A percentile compares a stretch with the other conserved stretches of the same genome.
phyloP scores from a whole-genome alignment of 1,284 basidiomycete species.

The Leccinum pachyderme region DNA sequence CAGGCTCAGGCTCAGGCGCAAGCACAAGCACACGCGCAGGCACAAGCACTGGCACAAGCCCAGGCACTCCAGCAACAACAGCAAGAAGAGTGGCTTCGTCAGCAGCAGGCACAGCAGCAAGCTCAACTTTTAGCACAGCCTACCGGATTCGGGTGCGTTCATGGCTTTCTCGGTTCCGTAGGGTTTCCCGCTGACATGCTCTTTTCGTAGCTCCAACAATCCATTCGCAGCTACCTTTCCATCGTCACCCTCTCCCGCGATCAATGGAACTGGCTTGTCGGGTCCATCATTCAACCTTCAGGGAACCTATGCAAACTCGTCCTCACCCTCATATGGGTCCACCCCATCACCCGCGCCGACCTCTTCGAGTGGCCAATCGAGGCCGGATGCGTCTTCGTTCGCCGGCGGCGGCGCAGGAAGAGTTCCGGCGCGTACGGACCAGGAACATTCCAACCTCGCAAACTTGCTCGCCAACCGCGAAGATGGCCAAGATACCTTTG shows the following conservation, averaged over 20 bases:
- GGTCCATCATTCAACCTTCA: slow-evolving; percentile 57
- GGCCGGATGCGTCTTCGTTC: slow-evolving; percentile 21
- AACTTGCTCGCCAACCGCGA: slow-evolving; percentile 80
- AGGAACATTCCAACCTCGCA: slow-evolving; percentile 78
- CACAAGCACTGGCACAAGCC: slow-evolving; percentile 28
- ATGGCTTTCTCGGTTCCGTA: background rate
- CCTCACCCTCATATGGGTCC: slow-evolving; percentile 31
- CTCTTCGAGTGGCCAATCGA: slow-evolving; percentile 35
- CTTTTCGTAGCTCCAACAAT: slow-evolving; percentile 80
- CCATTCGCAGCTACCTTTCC: slow-evolving; percentile 70
- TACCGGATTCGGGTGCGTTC: slow-evolving; percentile 66
- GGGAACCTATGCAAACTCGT: slow-evolving; percentile 56
- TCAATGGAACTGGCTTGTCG: slow-evolving; percentile 25
- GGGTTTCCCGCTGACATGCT: slow-evolving; percentile 1
- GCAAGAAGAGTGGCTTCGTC: slow-evolving; percentile 68
- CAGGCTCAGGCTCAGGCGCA: slow-evolving; percentile 41
- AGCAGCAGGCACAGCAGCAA: slow-evolving; percentile 53
- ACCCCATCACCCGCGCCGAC: slow-evolving; percentile 41
- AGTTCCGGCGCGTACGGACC: slow-evolving; percentile 38
- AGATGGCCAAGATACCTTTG: slow-evolving; percentile 92
- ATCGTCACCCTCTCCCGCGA: slow-evolving; percentile 38
- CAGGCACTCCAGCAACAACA: slow-evolving; percentile 50
- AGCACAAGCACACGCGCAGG: slow-evolving; percentile 35
- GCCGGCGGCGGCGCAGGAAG: slow-evolving; percentile 25
- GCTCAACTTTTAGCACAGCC: slow-evolving; percentile 60